Base-by-base conservation (phyloP, 202 grass and related monocot genomes). In the Dendrocalamus latiflorus region DNA sequence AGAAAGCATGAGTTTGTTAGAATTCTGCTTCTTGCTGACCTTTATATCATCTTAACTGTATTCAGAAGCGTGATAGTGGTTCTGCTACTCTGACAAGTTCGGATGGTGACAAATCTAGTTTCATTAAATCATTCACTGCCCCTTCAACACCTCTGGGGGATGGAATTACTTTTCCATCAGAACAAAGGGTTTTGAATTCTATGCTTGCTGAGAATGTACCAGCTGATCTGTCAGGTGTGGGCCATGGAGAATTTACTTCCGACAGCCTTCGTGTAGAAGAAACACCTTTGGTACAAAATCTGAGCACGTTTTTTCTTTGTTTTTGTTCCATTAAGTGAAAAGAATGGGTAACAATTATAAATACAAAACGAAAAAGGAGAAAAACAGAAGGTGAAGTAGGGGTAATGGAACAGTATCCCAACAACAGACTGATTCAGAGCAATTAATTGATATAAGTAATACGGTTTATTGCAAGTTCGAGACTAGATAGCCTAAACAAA, bases 41-140 rank as follows among this genome's bases (percentile, higher is more conserved):
- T 50, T 24, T 85, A 38, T 51, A 74, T 42, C 60, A 28, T 71
- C 44, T 54, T 78, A 83, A 60, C 47, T 87, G 39, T 55, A 60
- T 85, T n/a, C 75, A 93, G 90, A 96, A 91, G 79, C 79, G 91
- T 77, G 86, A 89, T 47, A 77, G 69, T 89, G 88, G 90, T 72
- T 61, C 48, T 71, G 79, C 81, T 85, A 81, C 83, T 80, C 68
- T 79, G 44, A 90, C 84, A 65, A 93, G 86, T 83, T 97, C 67
- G 41, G 78, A 89, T 74, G 84, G 86, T 73, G 93, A 97, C 53
- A 92, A 97, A 55, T 93, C 88, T 10, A 91, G 88, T 82, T 78
- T 68, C 6, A 91, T 78, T 55, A 93, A 96, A 89, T 89, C 88
- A 81, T 78, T 81, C 68, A 88, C 93, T 51, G 81, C 90, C 43